These are phyloP conservation scores for Populus euphratica DNA, from an alignment of 345 rosid genomes.

Conservation along the genomic window DNA sequence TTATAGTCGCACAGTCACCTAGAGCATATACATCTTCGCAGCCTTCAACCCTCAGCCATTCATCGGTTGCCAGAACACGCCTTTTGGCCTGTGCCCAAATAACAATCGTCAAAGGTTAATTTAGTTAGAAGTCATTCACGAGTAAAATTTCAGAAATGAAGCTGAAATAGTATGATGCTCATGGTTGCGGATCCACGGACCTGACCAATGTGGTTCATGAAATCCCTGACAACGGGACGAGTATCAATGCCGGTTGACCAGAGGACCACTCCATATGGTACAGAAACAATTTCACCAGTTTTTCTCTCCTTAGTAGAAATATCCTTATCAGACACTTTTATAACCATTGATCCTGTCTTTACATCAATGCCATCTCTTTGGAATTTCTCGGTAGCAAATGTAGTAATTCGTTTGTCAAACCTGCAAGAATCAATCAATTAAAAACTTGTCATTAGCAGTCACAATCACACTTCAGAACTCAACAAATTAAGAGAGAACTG, in stretches of 20 bases:
- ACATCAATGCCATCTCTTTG: slow-evolving; percentile 63
- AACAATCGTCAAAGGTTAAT: not conserved
- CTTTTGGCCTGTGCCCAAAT: slow-evolving; percentile 38
- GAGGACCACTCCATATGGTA: slow-evolving; percentile 78
- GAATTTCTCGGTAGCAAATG: slow-evolving; percentile 63
- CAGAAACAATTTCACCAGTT: slow-evolving; percentile 36
- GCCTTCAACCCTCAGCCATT: slow-evolving; percentile 81
- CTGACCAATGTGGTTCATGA: slow-evolving; percentile 79
- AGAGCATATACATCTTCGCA: slow-evolving; percentile 60
- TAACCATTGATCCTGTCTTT: slow-evolving; percentile 66
- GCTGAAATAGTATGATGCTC: not conserved
- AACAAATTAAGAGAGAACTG: not conserved
- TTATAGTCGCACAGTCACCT: slow-evolving; percentile 76
- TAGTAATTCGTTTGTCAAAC: slow-evolving; percentile 74
- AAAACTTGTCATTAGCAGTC: not conserved
- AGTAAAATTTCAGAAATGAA: not conserved
- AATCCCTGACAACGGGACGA: slow-evolving; percentile 62
- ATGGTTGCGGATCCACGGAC: slow-evolving; percentile 16
- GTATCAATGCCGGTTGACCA: slow-evolving; percentile 84
- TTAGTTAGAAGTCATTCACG: not conserved
- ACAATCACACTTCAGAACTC: not conserved
- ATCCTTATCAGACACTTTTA: slow-evolving; percentile 58
- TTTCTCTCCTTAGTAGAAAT: slow-evolving; percentile 53
- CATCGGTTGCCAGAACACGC: slow-evolving; percentile 70
- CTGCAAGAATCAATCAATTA: slow-evolving; percentile 20